A percentile compares a stretch with the other conserved stretches of the same genome.
Evolutionary conservation across 2,329 filamentous ascomycete species (phyloP).

Genomic region (Dactylellina sp.): DNA sequence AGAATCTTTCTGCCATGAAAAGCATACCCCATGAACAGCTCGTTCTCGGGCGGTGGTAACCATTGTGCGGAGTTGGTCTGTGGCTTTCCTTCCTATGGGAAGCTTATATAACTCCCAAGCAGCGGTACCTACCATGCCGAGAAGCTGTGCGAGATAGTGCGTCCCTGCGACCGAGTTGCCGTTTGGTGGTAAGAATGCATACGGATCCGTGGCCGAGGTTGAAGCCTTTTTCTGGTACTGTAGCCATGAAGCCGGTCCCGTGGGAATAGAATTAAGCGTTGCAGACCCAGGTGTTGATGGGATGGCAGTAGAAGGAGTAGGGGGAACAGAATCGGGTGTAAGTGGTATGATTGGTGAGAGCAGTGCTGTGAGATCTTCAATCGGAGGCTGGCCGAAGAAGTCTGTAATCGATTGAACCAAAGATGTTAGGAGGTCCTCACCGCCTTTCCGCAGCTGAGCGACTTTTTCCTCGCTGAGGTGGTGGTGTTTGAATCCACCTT

Average conservation of each 20-base stretch:
- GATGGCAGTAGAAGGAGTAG: constrained; percentile 70
- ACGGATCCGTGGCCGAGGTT: constrained; percentile 56
- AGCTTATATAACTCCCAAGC: constrained; percentile 50
- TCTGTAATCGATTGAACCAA: constrained; percentile 81
- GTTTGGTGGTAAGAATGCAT: constrained; percentile 87
- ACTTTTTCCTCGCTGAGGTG: constrained; percentile 78
- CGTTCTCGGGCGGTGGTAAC: constrained; percentile 84
- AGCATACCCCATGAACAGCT: constrained; percentile 84
- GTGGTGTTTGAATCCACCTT: constrained; percentile 82
- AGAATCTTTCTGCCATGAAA: constrained; percentile 91
- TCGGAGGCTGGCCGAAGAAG: constrained; percentile 88
- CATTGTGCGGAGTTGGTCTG: constrained; percentile 79
- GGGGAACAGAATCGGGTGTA: constrained; percentile 70
- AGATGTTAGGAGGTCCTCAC: constrained; percentile 83
- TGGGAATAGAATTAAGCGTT: constrained; percentile 70
- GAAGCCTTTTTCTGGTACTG: constrained; percentile 29
- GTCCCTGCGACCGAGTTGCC: constrained; percentile 84
- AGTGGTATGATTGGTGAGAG: constrained; percentile 83
- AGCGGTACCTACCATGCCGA: constrained; percentile 80
- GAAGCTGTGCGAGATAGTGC: constrained; percentile 88
- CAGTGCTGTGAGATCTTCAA: constrained; percentile 88
- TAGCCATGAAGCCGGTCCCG: constrained; percentile 65
- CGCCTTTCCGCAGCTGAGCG: constrained; percentile 78
- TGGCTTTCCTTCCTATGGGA: constrained; percentile 72
- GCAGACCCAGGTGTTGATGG: constrained; percentile 77